Evolutionary conservation across 768 basidiomycete species (phyloP), one percentile per base, ranked within the genome.

Genomic region (Termitomyces sp.): DNA sequence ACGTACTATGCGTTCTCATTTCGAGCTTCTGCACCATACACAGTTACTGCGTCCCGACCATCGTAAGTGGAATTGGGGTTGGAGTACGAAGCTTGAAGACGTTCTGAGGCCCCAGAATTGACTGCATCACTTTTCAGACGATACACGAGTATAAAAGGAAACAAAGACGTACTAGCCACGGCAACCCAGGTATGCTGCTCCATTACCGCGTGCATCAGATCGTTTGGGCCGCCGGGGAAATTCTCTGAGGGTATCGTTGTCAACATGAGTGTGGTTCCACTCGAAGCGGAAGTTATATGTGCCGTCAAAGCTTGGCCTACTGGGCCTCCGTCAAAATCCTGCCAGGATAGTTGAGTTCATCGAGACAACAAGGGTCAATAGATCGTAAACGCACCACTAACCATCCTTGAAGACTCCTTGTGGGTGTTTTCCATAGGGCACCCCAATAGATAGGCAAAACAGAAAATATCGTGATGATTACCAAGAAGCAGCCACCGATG

Each of bases 1-100:
- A 65, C 82, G 65, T 64, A 87, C 86, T 75, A 86, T 4, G 77
- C 78, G 55, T 81, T 83, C 60, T 86, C 85, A 50, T 81, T 86
- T 22, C 86, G 72, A n/a, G 80, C 86, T 56, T 79, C 77, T 0
- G 71, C 74, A 0, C 66, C 71, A 54, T 77, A 81, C 22, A 75
- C 77, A 0, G 78, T 83, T 4, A 87, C 70, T 2, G 82, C 83
- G 2, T 62, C 60, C 0, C 78, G 72, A 0, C 78, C 76, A 57
- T 84, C 72, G 55, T 85, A 86, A 0, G 72, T 56, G 2, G 69
- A 57, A 56, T 84, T 69, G 0, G 72, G 73, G 5, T 68, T 60
- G 4, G 68, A 64, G 18, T 82, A 70, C 33, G 78, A 73, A 9
- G 62, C 56, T 36, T 70, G 66, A 9, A 80, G 68, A 45, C 72